Conservation (phyloP, 106 monocot species). For the Alisma plantagoaquatica region DNA sequence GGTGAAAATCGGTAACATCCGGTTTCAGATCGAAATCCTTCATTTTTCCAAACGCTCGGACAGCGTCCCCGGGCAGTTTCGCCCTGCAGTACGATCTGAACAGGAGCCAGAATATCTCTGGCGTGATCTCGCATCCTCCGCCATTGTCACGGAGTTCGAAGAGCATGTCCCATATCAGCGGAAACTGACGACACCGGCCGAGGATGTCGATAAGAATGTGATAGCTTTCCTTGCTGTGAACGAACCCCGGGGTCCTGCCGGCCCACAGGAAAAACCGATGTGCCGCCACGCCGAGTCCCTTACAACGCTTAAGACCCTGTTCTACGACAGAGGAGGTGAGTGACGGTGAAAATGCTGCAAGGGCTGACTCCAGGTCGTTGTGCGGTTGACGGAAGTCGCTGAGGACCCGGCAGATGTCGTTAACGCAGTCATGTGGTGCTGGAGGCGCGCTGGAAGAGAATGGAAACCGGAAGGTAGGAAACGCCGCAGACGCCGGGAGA, state of each 20-base stretch:
- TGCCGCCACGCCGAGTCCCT: conserved; percentile 32
- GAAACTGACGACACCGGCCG: conserved; percentile 41
- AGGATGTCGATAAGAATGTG: conserved; percentile 40
- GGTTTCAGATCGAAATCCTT: conserved; percentile 44
- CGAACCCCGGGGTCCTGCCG: conserved; percentile 21
- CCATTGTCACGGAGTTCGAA: conserved; percentile 19
- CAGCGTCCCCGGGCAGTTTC: conserved; percentile 42
- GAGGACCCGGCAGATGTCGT: conserved; percentile 59
- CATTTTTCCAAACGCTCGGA: conserved; percentile 57
- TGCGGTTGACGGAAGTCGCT: conserved; percentile 61
- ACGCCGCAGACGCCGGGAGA: not conserved
- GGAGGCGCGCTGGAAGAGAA: not conserved
- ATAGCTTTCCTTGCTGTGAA: conserved; percentile 16
- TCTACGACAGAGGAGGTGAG: conserved; percentile 37
- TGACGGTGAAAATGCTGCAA: conserved; percentile 32
- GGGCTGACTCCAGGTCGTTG: conserved; percentile 52
- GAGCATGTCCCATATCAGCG: conserved; percentile 62
- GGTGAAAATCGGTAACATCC: conserved; percentile 36
- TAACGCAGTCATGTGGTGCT: conserved; percentile 12
- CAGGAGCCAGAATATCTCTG: conserved; percentile 38
- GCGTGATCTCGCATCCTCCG: not conserved
- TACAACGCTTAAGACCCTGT: conserved; percentile 46
- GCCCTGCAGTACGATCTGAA: conserved; percentile 65
- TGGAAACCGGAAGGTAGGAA: not conserved
- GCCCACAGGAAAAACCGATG: conserved; percentile 68